These are phyloP conservation scores for Lumnitzera racemosa DNA, from an alignment of 345 rosid genomes.

Conservation along the genomic window DNA sequence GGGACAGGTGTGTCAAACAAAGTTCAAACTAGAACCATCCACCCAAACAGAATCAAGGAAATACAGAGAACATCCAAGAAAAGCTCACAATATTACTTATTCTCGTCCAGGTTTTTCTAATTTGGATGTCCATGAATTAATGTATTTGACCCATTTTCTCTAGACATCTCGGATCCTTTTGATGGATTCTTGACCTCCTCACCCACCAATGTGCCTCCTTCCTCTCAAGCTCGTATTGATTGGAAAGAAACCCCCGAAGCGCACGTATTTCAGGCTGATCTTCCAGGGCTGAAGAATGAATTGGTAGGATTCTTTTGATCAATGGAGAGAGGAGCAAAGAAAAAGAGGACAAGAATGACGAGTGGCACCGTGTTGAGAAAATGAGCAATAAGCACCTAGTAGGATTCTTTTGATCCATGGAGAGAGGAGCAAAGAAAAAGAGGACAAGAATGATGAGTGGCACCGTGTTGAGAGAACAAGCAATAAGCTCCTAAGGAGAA, in stretches of 20 bases:
- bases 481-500: constrained; percentile 15
- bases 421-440: constrained; percentile 12
- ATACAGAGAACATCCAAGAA: too few species aligned
- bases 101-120: too few species aligned
- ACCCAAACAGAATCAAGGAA: background rate
- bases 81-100: too few species aligned
- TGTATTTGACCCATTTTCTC: too few species aligned
- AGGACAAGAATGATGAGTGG: constrained; percentile 10
- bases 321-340: constrained; percentile 15
- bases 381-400: background rate
- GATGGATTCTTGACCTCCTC: too few species aligned
- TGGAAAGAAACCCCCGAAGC: constrained; percentile 40
- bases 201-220: background rate
- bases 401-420: constrained; percentile 24
- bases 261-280: constrained; percentile 33
- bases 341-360: constrained; percentile 6
- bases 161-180: too few species aligned
- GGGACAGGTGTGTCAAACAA: too few species aligned
- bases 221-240: constrained; percentile 20
- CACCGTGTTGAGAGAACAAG: constrained; percentile 9
- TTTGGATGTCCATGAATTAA: too few species aligned
- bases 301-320: constrained; percentile 26
- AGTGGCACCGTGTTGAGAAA: constrained; percentile 11
- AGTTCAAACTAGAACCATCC: background rate
- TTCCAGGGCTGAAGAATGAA: constrained; percentile 38